phyloP scores from a whole-genome alignment of 805 yeast species.

The Candida nanaspora region DNA sequence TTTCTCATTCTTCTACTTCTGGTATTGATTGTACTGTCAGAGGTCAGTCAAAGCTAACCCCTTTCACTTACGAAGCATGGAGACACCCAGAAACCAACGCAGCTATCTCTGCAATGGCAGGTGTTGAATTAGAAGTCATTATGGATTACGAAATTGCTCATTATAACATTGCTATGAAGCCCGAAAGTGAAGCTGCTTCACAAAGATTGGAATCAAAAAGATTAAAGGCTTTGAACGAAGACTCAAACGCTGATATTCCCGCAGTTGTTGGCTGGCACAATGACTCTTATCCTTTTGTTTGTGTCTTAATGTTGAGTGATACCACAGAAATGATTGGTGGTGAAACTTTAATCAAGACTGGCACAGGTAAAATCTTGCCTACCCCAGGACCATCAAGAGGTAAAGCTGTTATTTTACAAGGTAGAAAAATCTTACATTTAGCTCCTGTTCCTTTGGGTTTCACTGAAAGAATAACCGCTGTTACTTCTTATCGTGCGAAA shows the following conservation, averaged over 20 bases:
- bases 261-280: slow-evolving; percentile 59
- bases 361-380: slow-evolving; percentile 27
- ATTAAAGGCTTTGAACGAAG: slow-evolving; percentile 16
- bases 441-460: slow-evolving; percentile 37
- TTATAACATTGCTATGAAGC: slow-evolving; percentile 41
- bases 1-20: slow-evolving; percentile 34
- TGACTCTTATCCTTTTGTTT: slow-evolving; percentile 59
- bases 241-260: slow-evolving; percentile 32
- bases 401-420: slow-evolving; percentile 43
- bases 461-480: slow-evolving; percentile 36
- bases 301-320: slow-evolving; percentile 57
- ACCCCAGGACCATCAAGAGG: slow-evolving; percentile 39
- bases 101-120: slow-evolving; percentile 50
- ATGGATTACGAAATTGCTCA: slow-evolving; percentile 55
- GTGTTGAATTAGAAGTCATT: slow-evolving; percentile 45
- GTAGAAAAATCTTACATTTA: slow-evolving; percentile 37
- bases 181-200: slow-evolving; percentile 25
- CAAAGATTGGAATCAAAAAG: slow-evolving; percentile 20
- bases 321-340: slow-evolving; percentile 55
- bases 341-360: slow-evolving; percentile 47
- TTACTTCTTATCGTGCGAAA: slow-evolving; percentile 35
- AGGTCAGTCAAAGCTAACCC: slow-evolving; percentile 40
- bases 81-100: slow-evolving; percentile 49
- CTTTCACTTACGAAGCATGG: slow-evolving; percentile 52
- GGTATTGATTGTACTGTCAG: slow-evolving; percentile 44